Conservation (phyloP, 148 eudicot species). For the Rhododendron williamsianum region DNA sequence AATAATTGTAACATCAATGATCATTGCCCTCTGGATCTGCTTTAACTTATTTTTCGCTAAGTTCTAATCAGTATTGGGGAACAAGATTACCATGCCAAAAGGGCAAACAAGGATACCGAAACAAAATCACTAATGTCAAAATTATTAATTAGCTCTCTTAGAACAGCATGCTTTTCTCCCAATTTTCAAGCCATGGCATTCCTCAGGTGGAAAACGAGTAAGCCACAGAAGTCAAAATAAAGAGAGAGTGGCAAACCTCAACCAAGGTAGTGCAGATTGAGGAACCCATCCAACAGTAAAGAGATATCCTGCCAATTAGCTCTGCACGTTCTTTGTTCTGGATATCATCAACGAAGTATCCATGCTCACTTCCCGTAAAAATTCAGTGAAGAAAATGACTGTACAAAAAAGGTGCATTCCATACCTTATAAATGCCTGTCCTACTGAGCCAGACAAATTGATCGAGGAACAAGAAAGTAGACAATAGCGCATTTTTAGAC, state of each 20-base stretch:
- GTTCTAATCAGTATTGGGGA: neutral
- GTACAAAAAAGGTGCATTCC: neutral
- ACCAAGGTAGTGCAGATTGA: slow-evolving; percentile 73
- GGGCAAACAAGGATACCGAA: neutral
- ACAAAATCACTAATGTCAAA: too few species aligned
- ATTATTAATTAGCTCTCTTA: neutral
- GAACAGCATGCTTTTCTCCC: neutral
- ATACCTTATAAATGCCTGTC: slow-evolving; percentile 92
- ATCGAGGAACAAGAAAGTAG: slow-evolving; percentile 96
- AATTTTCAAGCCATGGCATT: neutral
- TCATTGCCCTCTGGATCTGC: neutral
- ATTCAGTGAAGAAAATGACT: slow-evolving; percentile 1
- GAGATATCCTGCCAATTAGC: slow-evolving; percentile 73
- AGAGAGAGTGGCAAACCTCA: slow-evolving; percentile 49
- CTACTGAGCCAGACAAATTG: slow-evolving; percentile 98
- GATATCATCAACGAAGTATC: slow-evolving; percentile 11
- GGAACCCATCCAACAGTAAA: slow-evolving; percentile 95
- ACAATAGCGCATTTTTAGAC: slow-evolving; percentile 91
- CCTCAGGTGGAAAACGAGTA: neutral
- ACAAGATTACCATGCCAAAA: neutral
- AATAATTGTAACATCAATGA: neutral
- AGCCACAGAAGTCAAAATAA: neutral
- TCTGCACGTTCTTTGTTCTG: slow-evolving; percentile 81
- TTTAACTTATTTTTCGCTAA: neutral
- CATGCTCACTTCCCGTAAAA: neutral